These are phyloP conservation scores for Kwoniella europaea DNA, from an alignment of 768 basidiomycete genomes.

Conservation along the genomic window DNA sequence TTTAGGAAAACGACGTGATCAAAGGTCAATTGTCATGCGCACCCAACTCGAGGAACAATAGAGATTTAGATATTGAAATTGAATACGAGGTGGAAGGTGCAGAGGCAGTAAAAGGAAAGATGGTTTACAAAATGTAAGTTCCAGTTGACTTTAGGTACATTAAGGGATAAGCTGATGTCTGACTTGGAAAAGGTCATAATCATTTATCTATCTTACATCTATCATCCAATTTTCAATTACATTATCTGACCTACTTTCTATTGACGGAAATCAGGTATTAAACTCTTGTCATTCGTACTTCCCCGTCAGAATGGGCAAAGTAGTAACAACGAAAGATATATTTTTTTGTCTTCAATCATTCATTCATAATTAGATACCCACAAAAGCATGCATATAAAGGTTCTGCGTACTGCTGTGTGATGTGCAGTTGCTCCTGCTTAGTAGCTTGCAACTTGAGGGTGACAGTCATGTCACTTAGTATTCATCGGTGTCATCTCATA, in stretches of 20 bases:
- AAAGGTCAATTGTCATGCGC: conserved; percentile 74
- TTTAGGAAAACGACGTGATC: conserved; percentile 71
- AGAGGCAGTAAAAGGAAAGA: conserved; percentile 45
- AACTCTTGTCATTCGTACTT: background rate
- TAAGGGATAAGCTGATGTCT: conserved; percentile 39
- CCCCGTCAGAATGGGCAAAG: too few relatives aligned
- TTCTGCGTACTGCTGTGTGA: too few relatives aligned
- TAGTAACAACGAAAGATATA: too few relatives aligned
- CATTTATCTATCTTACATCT: conserved; percentile 4
- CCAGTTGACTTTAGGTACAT: background rate
- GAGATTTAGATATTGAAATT: conserved; percentile 90
- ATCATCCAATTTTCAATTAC: background rate
- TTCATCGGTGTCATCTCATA: too few relatives aligned
- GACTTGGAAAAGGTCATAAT: conserved; percentile 48
- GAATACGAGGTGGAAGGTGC: conserved; percentile 67
- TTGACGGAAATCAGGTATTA: conserved; percentile 18
- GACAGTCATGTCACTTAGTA: too few relatives aligned
- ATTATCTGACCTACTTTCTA: background rate
- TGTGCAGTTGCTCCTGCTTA: too few relatives aligned
- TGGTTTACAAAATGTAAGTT: conserved; percentile 60
- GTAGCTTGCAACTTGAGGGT: too few relatives aligned
- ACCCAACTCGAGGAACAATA: conserved; percentile 89
- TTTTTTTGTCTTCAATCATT: too few relatives aligned
- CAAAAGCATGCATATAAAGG: too few relatives aligned
- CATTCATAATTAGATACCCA: too few relatives aligned